Conservation (phyloP, 495 filamentous ascomycete genomes). For the Aspergillus baeticus region DNA sequence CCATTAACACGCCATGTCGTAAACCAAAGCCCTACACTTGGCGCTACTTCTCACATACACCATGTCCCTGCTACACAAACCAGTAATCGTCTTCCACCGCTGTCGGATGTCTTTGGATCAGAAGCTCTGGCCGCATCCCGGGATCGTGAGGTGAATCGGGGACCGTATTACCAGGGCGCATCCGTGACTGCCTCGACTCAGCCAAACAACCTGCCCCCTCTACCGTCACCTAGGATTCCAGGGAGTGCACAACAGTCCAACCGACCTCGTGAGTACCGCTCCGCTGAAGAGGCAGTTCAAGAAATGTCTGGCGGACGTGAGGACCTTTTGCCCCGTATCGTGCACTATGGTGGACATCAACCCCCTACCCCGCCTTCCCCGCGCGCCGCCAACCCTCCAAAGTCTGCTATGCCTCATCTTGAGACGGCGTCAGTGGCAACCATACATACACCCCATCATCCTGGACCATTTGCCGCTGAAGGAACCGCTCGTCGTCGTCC, state of each 20-base stretch:
- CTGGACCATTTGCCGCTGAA: constrained; percentile 31
- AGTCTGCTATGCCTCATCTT: constrained; percentile 33
- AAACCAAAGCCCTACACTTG: constrained; percentile 82
- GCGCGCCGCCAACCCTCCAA: constrained; percentile 36
- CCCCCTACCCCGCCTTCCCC: constrained; percentile 94
- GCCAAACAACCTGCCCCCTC: constrained; percentile 59
- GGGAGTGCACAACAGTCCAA: constrained; percentile 48
- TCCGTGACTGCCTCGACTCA: constrained; percentile 65
- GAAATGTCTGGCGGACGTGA: constrained; percentile 87
- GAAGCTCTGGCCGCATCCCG: constrained; percentile 61
- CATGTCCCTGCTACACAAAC: constrained; percentile 87
- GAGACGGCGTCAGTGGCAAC: constrained; percentile 24
- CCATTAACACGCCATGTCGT: constrained; percentile 78
- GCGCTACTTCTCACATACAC: constrained; percentile 87
- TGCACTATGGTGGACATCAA: constrained; percentile 88
- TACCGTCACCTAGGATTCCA: constrained; percentile 71
- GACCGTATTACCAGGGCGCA: constrained; percentile 44
- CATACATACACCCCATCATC: constrained; percentile 25
- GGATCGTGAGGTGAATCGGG: constrained; percentile 38
- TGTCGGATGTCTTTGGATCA: constrained; percentile 88
- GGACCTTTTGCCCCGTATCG: constrained; percentile 85
- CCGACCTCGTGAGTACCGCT: constrained; percentile 84
- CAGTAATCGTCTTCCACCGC: constrained; percentile 88
- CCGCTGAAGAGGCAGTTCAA: constrained; percentile 90
- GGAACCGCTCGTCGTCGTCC: constrained; percentile 67